Evolutionary conservation across 208 protist species (phyloP), one percentile per base, ranked within the genome.

Genomic region (Endotrypanum monterogeii): DNA sequence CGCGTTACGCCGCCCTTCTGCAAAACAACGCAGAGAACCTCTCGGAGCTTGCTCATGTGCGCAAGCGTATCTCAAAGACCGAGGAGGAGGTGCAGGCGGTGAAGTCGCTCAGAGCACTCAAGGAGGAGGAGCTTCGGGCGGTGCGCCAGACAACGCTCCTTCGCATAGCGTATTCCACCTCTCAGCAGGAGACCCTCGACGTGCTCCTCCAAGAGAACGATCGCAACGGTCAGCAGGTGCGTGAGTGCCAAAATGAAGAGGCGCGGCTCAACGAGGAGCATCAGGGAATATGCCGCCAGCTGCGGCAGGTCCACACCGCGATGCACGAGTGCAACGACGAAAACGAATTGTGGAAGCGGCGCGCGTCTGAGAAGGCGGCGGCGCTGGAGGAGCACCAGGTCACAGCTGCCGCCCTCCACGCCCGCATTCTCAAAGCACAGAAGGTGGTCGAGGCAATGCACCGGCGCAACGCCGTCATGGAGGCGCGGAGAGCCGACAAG

Each of bases 281-380:
- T 76, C 92, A 98, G 72, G 80, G 68, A 4, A 84, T 98, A 32
- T 83, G 81, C 65, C 83, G 88, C 48, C 85, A 96, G 78, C 82
- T 86, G 65, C 89, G 94, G 67, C 85, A 96, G 78, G 83, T 91
- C 35, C 86, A 95, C 67, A 87, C 85, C 30, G 83, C 96, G 2
- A 80, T 98, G 74, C 92, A 98, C 80, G 89, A 92, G 55, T 92
- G 93, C 70, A 94, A 94, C 58, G 87, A 99, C 74, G 90, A 94
- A 50, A 93, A 95, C 67, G 87, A 95, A 60, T 67, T 75, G 28
- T 75, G 94, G 67, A 87, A 95, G 78, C 83, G 79, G 35, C 78
- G 90, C 32, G 83, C 84, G 61, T 78, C 86, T 61, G 86, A 94
- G 62, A 50, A 81, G 58, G 80, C 83, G 80, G 84, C 79, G 65